Evolutionary conservation across 1,284 basidiomycete genomes (phyloP).

Genomic region (Ceratobasidium sp.): DNA sequence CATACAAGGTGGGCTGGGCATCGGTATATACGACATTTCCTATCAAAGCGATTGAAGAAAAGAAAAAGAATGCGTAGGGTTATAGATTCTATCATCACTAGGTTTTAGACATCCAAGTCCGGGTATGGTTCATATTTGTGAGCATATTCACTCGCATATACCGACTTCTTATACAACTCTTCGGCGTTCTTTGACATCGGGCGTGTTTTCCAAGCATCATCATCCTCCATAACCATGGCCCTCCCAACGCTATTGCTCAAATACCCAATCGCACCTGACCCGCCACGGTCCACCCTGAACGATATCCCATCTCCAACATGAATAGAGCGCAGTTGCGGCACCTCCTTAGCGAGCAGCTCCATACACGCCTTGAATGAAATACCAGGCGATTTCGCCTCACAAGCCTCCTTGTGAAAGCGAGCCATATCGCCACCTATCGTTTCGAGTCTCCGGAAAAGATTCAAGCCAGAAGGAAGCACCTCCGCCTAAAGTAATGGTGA

Average conservation of each 20-base stretch:
- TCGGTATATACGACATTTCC: conserved; percentile 8
- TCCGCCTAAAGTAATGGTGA: background rate
- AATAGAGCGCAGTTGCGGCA: conserved; percentile 3
- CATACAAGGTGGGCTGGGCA: conserved; percentile 11
- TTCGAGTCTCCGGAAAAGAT: conserved; percentile 6
- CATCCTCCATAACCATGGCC: too few species aligned
- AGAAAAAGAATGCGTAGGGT: background rate
- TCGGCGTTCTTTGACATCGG: background rate
- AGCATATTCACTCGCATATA: background rate
- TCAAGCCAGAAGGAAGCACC: conserved; percentile 9
- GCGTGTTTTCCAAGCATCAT: conserved; percentile 1
- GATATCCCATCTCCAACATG: conserved; percentile 3
- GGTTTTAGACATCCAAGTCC: background rate
- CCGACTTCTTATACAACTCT: background rate
- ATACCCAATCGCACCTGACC: background rate
- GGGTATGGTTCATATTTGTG: background rate
- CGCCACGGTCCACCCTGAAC: too few species aligned
- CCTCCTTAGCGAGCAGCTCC: background rate
- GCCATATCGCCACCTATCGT: conserved; percentile 1
- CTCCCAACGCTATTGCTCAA: too few species aligned
- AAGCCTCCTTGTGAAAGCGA: background rate
- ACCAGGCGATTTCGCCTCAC: background rate
- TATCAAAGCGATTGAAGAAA: background rate
- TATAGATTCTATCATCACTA: background rate
- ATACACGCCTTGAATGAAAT: background rate